Evolutionary conservation across 257 asterid genomes (phyloP).

Genomic region (Nicotiana knightiana): DNA sequence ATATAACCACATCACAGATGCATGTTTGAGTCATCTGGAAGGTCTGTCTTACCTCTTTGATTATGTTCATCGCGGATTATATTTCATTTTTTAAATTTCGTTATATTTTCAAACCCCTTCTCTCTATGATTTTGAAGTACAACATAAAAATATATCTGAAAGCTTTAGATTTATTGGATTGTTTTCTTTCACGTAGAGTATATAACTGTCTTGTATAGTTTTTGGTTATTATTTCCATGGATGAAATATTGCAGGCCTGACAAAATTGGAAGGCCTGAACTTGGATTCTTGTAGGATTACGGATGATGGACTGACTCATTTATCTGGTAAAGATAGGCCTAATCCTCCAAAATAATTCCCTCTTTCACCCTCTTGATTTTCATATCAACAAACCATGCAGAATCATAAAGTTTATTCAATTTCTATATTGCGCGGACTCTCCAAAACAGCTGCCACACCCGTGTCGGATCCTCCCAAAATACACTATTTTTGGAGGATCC

Average conservation of each 20-base stretch:
- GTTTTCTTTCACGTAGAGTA: background rate
- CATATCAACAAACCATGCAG: too few relatives aligned
- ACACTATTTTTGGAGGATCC: too few relatives aligned
- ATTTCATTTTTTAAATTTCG: too few relatives aligned
- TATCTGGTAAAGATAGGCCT: background rate
- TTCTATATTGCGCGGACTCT: too few relatives aligned
- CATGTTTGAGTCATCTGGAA: slow-evolving; percentile 3
- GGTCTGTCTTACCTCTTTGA: background rate
- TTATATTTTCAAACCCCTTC: too few relatives aligned
- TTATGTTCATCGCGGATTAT: background rate
- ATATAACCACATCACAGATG: slow-evolving; percentile 9
- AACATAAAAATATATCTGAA: too few relatives aligned
- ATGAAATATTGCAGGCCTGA: background rate
- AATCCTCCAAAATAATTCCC: too few relatives aligned
- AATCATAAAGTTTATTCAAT: too few relatives aligned
- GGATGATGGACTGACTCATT: background rate
- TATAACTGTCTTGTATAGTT: background rate
- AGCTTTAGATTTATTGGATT: background rate
- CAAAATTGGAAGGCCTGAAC: slow-evolving; percentile 1
- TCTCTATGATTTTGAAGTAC: background rate
- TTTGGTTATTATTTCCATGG: background rate
- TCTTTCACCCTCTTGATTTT: too few relatives aligned
- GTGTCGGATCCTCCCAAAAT: too few relatives aligned
- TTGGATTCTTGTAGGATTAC: slow-evolving; percentile 3
- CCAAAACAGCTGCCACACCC: too few relatives aligned